Evolutionary conservation across 2,329 filamentous ascomycete species (phyloP), one percentile per base, ranked within the genome.

Genomic region (Chaetomium sp.): DNA sequence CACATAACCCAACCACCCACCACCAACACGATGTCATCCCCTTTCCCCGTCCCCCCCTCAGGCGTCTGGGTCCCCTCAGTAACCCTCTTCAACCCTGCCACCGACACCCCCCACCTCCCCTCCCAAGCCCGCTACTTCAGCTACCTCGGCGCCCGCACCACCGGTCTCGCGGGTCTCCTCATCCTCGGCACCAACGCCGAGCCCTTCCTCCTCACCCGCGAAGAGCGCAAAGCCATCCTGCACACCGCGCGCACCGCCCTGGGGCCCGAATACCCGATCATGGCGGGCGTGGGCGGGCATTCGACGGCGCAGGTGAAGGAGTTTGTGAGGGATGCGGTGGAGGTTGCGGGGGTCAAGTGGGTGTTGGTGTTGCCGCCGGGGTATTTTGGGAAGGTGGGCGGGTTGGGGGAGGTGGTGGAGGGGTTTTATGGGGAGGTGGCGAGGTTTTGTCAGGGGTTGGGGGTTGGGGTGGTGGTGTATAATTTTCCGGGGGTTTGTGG

Each of bases 401-500:
- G 81, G 3, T 80, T 77, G 4, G 73, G 76, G 19, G 72, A 71
- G 10, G 80, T 86, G 32, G 72, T 87, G 34, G 76, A 79, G 63
- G 70, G 72, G 49, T 87, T 87, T 72, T 87, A 78, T 63, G 70
- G 70, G 47, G 77, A 85, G 35, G 72, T 87, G 3, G 79, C 81
- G 0, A 75, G 84, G 37, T 71, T 85, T 4, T 80, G 82, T 0
- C 67, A 68, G n/a, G 68, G 72, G 49, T 74, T 73, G 1, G 69
- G 76, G 1, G 68, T 87, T 2, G 83, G 83, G 0, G 72, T 87
- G 36, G 76, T 88, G 42, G 69, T 87, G 11, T 86, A 87, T 69
- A 87, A 87, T 68, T 88, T 87, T 70, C 85, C 85, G 0, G 81
- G 74, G 10, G 84, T 88, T 19, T 86, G 81, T 64, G 85, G 85